Evolutionary conservation across 352 stramenopile species (phyloP).

Genomic region (Globisporangium ultimum): DNA sequence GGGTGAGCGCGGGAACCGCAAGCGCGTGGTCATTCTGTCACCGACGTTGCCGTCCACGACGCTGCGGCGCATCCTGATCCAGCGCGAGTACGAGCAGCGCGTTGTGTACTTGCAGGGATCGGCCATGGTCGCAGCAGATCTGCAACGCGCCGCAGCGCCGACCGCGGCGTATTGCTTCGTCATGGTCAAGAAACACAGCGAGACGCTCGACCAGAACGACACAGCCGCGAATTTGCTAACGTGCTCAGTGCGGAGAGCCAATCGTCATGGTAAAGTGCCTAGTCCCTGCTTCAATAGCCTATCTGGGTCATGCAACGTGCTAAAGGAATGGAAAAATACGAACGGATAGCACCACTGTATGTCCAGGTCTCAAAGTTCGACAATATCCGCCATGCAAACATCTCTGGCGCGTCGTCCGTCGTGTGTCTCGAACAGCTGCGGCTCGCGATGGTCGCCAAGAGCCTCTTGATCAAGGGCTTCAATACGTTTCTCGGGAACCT

Average conservation of each 20-base stretch:
- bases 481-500: constrained; percentile 79
- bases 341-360: constrained; percentile 45
- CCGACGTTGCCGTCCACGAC: constrained; percentile 52
- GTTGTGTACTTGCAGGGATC: constrained; percentile 77
- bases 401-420: constrained; percentile 63
- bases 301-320: too few relatives aligned
- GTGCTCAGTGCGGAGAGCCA: constrained; percentile 75
- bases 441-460: constrained; percentile 70
- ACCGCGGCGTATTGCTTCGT: constrained; percentile 67
- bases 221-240: constrained; percentile 71
- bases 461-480: constrained; percentile 63
- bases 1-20: constrained; percentile 44
- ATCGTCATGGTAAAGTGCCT: constrained; percentile 39
- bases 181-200: constrained; percentile 70
- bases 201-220: constrained; percentile 55
- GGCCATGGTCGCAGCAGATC: constrained; percentile 66
- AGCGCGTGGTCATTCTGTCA: constrained; percentile 72
- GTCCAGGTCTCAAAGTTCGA: constrained; percentile 79
- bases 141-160: constrained; percentile 50
- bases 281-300: too few relatives aligned
- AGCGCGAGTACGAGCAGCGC: constrained; percentile 70
- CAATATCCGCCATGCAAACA: constrained; percentile 69
- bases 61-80: constrained; percentile 59
- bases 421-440: constrained; percentile 78
- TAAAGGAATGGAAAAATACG: too few relatives aligned